Conservation (phyloP, 768 basidiomycete genomes). For the Podaxis mareebaensis region DNA sequence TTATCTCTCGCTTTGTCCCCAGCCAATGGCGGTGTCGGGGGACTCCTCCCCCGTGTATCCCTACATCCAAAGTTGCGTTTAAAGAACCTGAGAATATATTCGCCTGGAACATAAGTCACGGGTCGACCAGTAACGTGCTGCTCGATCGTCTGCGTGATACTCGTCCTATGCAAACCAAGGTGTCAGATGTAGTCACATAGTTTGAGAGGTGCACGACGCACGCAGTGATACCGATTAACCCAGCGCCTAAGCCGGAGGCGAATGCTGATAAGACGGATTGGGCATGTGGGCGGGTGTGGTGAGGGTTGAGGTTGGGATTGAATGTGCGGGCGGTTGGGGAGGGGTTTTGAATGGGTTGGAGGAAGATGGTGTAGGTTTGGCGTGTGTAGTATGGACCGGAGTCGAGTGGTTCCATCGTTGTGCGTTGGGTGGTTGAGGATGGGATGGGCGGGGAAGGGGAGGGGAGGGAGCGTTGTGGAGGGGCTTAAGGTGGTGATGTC, state of each 20-base stretch:
- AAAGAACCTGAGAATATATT: neutral
- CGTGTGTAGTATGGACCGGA: neutral
- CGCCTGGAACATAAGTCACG: neutral
- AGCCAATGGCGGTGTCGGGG: too few relatives aligned
- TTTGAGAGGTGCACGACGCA: neutral
- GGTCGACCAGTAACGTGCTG: constrained; percentile 8
- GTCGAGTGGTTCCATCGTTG: neutral
- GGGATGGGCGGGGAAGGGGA: neutral
- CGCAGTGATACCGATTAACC: constrained; percentile 5
- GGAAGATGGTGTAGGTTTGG: constrained; percentile 8
- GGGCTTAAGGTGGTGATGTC: neutral
- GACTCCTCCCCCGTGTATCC: too few relatives aligned
- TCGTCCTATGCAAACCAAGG: neutral
- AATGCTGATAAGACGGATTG: neutral
- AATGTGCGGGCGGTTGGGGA: constrained; percentile 4
- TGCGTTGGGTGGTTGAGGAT: neutral
- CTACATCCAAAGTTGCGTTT: too few relatives aligned
- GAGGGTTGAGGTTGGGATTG: neutral
- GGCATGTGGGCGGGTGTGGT: neutral
- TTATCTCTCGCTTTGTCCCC: neutral
- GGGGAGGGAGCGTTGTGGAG: neutral
- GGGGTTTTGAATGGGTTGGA: constrained; percentile 7
- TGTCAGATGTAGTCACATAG: neutral
- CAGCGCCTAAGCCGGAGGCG: neutral
- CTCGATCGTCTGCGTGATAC: constrained; percentile 7